phyloP scores from a whole-genome alignment of 805 yeast species.

The Priceomyces haplophilus region DNA sequence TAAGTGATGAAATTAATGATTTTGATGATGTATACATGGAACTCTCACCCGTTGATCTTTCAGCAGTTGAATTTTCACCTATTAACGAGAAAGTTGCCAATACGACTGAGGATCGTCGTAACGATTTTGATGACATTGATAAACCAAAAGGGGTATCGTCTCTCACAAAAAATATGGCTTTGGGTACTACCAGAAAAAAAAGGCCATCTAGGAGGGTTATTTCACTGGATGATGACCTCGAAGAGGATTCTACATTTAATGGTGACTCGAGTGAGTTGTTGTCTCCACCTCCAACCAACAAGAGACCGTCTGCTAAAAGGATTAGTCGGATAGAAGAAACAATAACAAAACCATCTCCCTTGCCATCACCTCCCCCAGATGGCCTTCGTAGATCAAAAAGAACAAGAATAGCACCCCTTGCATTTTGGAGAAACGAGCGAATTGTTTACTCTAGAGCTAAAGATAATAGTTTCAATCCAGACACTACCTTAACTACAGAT shows the following conservation, averaged over 20 bases:
- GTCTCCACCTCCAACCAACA: conserved; percentile 9
- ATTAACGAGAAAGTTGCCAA: conserved; percentile 3
- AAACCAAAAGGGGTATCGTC: conserved; percentile 13
- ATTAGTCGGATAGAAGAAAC: conserved; percentile 6
- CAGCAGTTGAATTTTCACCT: too few relatives aligned
- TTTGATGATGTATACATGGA: conserved; percentile 12
- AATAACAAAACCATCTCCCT: conserved; percentile 26
- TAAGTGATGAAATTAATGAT: conserved; percentile 14
- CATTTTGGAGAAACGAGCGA: conserved; percentile 81
- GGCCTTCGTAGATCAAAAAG: conserved; percentile 64
- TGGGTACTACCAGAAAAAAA: conserved; percentile 16
- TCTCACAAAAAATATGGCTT: conserved; percentile 33
- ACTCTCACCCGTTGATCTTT: conserved; percentile 16
- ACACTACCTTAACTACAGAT: conserved; percentile 35
- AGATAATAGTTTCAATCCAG: conserved; percentile 38
- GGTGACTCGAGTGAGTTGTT: conserved; percentile 7
- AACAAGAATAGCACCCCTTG: conserved; percentile 65
- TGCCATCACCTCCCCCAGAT: conserved; percentile 45
- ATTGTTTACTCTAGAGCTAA: conserved; percentile 51
- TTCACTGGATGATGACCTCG: conserved; percentile 11
- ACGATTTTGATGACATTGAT: not conserved
- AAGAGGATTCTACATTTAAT: conserved; percentile 9
- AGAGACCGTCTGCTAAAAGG: conserved; percentile 3
- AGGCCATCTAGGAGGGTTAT: conserved; percentile 6
- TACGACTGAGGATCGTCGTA: conserved; percentile 2